phyloP scores from a whole-genome alignment of 2,329 filamentous ascomycete species.

The Verticillium zaregamsianum region DNA sequence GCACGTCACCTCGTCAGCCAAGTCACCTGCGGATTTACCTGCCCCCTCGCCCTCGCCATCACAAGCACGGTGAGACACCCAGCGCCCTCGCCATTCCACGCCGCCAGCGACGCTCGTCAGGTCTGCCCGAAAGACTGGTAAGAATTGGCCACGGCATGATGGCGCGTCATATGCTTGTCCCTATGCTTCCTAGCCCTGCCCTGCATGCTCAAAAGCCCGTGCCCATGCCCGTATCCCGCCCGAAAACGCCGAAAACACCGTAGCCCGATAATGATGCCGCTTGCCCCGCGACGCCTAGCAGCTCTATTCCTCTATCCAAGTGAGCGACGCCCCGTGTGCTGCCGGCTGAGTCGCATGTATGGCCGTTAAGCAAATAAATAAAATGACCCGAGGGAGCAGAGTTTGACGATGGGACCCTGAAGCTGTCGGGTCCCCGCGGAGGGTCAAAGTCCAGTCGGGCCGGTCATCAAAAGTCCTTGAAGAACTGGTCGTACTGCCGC shows the following conservation, averaged over 20 bases:
- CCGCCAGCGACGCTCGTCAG: neutral
- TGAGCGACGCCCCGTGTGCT: neutral
- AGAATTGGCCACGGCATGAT: neutral
- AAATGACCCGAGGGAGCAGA: too few species aligned
- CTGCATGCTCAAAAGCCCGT: neutral
- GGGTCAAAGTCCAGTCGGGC: too few species aligned
- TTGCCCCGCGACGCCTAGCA: neutral
- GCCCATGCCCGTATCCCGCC: neutral
- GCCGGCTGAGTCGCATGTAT: neutral
- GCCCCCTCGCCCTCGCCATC: too few species aligned
- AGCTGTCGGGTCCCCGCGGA: too few species aligned
- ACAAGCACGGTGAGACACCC: neutral
- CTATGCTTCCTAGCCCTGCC: neutral
- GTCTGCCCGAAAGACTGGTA: neutral
- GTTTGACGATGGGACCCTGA: too few species aligned
- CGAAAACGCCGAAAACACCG: neutral
- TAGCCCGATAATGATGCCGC: neutral
- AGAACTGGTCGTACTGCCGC: constrained; percentile 65
- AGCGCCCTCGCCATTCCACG: neutral
- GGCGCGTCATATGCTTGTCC: neutral
- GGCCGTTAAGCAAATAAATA: neutral
- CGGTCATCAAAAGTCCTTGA: constrained; percentile 68
- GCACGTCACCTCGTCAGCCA: too few species aligned
- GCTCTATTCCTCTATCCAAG: neutral
- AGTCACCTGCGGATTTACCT: too few species aligned